Evolutionary conservation across 2,329 filamentous ascomycete species (phyloP).

Genomic region (Colletotrichum sp.): DNA sequence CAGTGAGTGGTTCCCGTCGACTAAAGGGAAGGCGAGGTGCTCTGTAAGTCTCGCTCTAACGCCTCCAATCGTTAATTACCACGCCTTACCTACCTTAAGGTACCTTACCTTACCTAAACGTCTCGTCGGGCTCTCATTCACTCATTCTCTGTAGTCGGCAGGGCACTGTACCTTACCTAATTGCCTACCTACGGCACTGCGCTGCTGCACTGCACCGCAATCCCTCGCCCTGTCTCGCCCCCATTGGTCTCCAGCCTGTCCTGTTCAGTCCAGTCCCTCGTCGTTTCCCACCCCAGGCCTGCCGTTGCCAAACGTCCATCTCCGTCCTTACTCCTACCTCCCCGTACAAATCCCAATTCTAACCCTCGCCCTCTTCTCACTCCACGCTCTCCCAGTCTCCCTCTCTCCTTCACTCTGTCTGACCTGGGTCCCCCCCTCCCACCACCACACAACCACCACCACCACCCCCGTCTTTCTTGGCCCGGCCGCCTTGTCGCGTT

Average conservation of each 20-base stretch:
- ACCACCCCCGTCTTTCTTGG: not conserved
- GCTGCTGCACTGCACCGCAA: not conserved
- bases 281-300: not conserved
- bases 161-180: not conserved
- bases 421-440: not conserved
- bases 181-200: not conserved
- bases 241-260: not conserved
- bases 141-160: not conserved
- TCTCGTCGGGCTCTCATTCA: not conserved
- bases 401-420: not conserved
- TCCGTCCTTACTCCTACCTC: not conserved
- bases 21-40: not conserved
- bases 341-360: slow-evolving; percentile 18
- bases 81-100: not conserved
- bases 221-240: not conserved
- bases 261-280: not conserved
- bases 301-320: not conserved
- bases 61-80: not conserved
- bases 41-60: not conserved
- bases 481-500: not conserved
- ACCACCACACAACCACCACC: not conserved
- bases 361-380: slow-evolving; percentile 1
- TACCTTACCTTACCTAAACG: not conserved
- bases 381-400: not conserved
- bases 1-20: not conserved